Evolutionary conservation across 148 eudicot genomes (phyloP).

Genomic region (Nepenthes gracilis): DNA sequence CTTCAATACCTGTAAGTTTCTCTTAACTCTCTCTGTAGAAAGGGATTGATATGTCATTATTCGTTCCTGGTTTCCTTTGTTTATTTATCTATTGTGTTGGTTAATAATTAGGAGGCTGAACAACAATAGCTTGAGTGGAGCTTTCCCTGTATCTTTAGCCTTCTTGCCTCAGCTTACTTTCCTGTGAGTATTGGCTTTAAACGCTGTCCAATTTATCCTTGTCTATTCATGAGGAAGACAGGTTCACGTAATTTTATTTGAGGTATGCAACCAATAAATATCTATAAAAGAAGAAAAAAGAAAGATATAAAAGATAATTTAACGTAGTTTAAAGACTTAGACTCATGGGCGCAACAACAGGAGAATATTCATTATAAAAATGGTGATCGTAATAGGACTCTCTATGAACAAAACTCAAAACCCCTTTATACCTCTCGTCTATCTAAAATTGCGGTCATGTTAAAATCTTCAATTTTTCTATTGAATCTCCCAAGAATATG

Average conservation of each 20-base stretch:
- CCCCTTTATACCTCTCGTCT: no score
- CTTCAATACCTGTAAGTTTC: conserved; percentile 41
- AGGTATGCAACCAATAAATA: no score
- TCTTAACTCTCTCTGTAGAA: not conserved
- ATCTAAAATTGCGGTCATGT: no score
- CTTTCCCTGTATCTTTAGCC: conserved; percentile 58
- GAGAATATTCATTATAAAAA: no score
- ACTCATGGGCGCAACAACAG: no score
- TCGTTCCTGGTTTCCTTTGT: conserved; percentile 8
- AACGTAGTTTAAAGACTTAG: no score
- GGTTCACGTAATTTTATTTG: no score
- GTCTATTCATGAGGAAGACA: not conserved
- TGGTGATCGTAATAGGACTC: no score
- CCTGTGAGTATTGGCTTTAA: conserved; percentile 54
- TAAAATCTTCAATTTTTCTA: no score
- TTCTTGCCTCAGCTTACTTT: conserved; percentile 65
- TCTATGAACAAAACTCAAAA: no score
- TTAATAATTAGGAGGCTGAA: conserved; percentile 64
- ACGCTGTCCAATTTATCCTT: not conserved
- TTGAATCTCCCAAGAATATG: no score
- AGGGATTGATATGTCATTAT: conserved; percentile 2
- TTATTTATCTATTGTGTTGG: conserved; percentile 2
- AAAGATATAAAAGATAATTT: not conserved
- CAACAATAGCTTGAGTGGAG: conserved; percentile 69
- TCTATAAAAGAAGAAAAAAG: not conserved